A percentile compares a stretch with the other conserved stretches of the same genome.
Conservation (phyloP, 2,329 filamentous ascomycete species). For the Colletotrichum eleusines region DNA sequence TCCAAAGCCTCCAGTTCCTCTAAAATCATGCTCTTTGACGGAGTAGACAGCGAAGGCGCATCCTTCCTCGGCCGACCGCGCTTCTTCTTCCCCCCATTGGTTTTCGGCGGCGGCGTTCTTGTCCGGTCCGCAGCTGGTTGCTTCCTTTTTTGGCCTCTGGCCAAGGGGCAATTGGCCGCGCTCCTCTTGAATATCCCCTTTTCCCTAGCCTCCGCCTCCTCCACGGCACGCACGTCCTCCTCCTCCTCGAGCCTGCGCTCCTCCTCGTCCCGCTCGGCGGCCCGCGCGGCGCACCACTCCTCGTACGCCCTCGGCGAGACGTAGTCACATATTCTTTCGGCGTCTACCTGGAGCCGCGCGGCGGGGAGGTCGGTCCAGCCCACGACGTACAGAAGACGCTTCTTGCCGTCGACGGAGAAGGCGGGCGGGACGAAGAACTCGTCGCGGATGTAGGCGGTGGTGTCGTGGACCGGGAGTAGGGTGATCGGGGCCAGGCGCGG, state of each 20-base stretch:
- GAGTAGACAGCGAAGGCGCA: slow-evolving; percentile 51
- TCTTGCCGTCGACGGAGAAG: slow-evolving; percentile 52
- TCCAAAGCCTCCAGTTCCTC: slow-evolving; percentile 47
- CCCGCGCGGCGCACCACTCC: slow-evolving; percentile 65
- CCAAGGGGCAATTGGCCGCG: neutral
- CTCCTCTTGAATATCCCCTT: slow-evolving; percentile 12
- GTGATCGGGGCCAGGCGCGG: slow-evolving; percentile 61
- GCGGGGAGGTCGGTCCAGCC: slow-evolving; percentile 66
- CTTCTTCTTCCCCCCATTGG: slow-evolving; percentile 45
- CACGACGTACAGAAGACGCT: slow-evolving; percentile 66
- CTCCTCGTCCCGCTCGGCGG: slow-evolving; percentile 58
- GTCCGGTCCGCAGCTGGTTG: neutral
- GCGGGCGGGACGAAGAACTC: slow-evolving; percentile 60
- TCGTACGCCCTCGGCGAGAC: slow-evolving; percentile 69
- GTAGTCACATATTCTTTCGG: slow-evolving; percentile 66
- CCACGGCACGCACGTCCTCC: slow-evolving; percentile 38
- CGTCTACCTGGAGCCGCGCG: slow-evolving; percentile 60
- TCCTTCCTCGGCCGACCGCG: slow-evolving; percentile 46
- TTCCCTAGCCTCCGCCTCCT: slow-evolving; percentile 26
- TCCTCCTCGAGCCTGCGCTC: slow-evolving; percentile 47
- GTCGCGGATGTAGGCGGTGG: slow-evolving; percentile 68
- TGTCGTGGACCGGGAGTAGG: slow-evolving; percentile 62
- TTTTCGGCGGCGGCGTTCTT: slow-evolving; percentile 13
- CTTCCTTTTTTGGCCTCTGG: slow-evolving; percentile 1
- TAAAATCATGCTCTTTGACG: slow-evolving; percentile 49